Conservation (phyloP, 2,329 filamentous ascomycete genomes). For the Didymellaceae sp. region DNA sequence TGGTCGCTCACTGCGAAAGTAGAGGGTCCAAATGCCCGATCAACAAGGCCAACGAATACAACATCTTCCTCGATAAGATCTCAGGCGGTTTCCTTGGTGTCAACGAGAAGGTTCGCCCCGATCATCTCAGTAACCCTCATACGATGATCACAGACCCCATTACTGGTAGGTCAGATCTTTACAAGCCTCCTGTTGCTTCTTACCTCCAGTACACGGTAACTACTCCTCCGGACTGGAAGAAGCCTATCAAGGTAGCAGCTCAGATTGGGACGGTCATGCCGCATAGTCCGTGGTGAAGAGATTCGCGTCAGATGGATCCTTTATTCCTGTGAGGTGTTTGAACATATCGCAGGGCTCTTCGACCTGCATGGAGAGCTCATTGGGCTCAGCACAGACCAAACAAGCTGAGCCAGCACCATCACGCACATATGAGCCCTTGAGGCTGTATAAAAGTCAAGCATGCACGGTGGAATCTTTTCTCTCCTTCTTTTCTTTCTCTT, state of each 20-base stretch:
- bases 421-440: no score
- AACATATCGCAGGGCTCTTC: no score
- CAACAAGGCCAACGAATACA: slow-evolving; percentile 45
- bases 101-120: slow-evolving; percentile 38
- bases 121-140: slow-evolving; percentile 35
- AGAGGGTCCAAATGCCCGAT: slow-evolving; percentile 41
- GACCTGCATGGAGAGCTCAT: no score
- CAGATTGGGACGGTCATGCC: slow-evolving; percentile 1
- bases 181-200: slow-evolving; percentile 32
- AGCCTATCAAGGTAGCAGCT: slow-evolving; percentile 17
- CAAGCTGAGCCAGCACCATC: no score
- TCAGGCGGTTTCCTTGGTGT: slow-evolving; percentile 52
- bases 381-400: no score
- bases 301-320: no score
- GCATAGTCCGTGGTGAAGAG: not conserved
- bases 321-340: no score
- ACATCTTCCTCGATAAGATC: slow-evolving; percentile 47
- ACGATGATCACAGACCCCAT: slow-evolving; percentile 27
- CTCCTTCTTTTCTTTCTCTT: no score
- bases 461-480: no score
- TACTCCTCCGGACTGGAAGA: slow-evolving; percentile 42
- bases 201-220: slow-evolving; percentile 43
- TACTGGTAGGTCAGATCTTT: slow-evolving; percentile 31
- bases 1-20: slow-evolving; percentile 52
- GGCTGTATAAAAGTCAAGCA: no score